Evolutionary conservation across 1,139 yeast species (phyloP), one percentile per base, ranked within the genome.

Genomic region (Candida mesenterica): DNA sequence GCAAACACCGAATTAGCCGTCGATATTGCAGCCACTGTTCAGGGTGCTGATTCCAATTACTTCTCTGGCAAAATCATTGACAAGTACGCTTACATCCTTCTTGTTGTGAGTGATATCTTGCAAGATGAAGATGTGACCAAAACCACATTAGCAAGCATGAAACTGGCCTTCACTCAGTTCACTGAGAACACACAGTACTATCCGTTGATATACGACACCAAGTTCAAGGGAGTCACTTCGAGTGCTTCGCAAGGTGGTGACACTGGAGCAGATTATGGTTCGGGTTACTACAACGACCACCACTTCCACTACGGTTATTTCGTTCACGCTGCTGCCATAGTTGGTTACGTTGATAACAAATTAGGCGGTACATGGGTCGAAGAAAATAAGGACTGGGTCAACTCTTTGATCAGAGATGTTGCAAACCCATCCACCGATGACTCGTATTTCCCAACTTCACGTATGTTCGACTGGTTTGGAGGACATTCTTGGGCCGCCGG

Each of bases 401-500:
- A 80, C 52, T 48, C 76, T 2, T 65, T 82, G 43, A 65, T 85
- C 28, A 75, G 94, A 55, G 94, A 85, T 53, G 88, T 82, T 37
- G 88, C 90, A 25, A 84, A 85, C 50, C 94, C 89, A 22, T 73
- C 81, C 39, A 56, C 39, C 22, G 65, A 64, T 3, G 94, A 84
- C 54, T 37, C 65, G 2, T 73, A 72, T 53, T 86, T 83, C 78
- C 95, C 95, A 3, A 84, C 79, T 12, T 82, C 76, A 32, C 73
- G 95, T 54, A 73, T 72, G 71, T 86, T 85, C 59, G 92, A 84
- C 56, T 86, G 86, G 87, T 86, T 62, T 61, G 71, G 72, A 30
- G 95, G 95, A 22, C 95, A 86, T 57, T 82, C 94, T 2, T 85
- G 92, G 89, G 94, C 95, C 5, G 76, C 76, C 39, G 95, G 95